Evolutionary conservation across 306 rosid species (phyloP).

Genomic region (Gastrolobium bilobum): DNA sequence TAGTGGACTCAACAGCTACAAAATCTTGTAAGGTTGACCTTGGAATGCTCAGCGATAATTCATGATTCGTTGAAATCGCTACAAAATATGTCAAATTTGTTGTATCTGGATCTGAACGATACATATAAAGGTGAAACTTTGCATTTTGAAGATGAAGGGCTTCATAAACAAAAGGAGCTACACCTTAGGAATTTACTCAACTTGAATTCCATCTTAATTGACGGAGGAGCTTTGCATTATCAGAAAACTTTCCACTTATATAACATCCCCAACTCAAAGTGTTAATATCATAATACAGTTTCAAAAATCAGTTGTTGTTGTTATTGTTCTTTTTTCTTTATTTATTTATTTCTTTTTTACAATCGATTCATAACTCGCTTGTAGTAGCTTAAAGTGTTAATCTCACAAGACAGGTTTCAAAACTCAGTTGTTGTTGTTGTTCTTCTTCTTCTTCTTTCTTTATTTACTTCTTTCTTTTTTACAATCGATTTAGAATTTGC

Average conservation of each 20-base stretch:
- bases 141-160: neutral
- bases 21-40: neutral
- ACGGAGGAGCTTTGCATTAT: neutral
- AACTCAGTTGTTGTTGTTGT: too few species aligned
- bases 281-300: too few species aligned
- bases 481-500: too few species aligned
- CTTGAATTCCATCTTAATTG: neutral
- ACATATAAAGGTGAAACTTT: conserved; percentile 9
- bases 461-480: too few species aligned
- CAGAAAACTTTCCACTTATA: neutral
- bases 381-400: too few species aligned
- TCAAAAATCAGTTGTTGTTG: too few species aligned
- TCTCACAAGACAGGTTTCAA: too few species aligned
- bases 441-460: too few species aligned
- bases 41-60: neutral
- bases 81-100: neutral
- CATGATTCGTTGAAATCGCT: neutral
- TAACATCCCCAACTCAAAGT: neutral
- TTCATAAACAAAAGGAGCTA: neutral
- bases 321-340: too few species aligned
- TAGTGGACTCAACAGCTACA: neutral
- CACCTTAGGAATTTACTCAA: rapidly evolving
- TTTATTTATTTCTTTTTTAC: too few species aligned
- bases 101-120: neutral
- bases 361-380: too few species aligned